These are phyloP conservation scores for Vanrija pseudolonga DNA, from an alignment of 1,284 basidiomycete genomes.

Conservation along the genomic window DNA sequence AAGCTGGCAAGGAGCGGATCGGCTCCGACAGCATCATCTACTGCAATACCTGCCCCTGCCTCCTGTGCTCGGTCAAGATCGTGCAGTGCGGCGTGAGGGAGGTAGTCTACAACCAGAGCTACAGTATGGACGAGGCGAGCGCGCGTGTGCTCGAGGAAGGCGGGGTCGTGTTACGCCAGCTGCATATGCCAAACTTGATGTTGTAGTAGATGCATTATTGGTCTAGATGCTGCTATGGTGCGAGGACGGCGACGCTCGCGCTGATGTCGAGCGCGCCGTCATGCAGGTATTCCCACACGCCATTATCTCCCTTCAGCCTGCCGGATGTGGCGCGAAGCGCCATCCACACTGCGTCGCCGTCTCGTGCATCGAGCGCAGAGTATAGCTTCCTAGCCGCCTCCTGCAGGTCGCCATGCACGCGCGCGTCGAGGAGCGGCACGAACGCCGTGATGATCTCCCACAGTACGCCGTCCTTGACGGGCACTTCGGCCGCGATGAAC, in stretches of 20 bases:
- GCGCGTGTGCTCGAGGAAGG: slow-evolving; percentile 71
- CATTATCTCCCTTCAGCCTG: slow-evolving; percentile 20
- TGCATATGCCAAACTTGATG: slow-evolving; percentile 33
- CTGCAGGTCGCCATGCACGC: slow-evolving; percentile 70
- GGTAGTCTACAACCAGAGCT: slow-evolving; percentile 93
- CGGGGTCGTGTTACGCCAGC: slow-evolving; percentile 69
- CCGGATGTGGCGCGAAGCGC: slow-evolving; percentile 58
- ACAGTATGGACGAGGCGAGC: slow-evolving; percentile 89
- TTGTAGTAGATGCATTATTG: background rate
- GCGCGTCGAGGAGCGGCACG: slow-evolving; percentile 65
- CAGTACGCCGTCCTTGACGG: slow-evolving; percentile 62
- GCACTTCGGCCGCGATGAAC: slow-evolving; percentile 60
- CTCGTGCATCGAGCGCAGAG: slow-evolving; percentile 57
- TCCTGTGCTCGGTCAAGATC: slow-evolving; percentile 94
- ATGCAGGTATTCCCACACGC: slow-evolving; percentile 30
- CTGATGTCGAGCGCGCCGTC: slow-evolving; percentile 28
- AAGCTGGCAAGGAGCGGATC: slow-evolving; percentile 81
- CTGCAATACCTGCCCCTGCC: slow-evolving; percentile 90
- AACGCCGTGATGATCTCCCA: slow-evolving; percentile 76
- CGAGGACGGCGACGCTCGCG: slow-evolving; percentile 10
- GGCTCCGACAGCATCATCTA: slow-evolving; percentile 82
- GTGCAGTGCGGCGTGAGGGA: slow-evolving; percentile 82
- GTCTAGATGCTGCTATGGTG: slow-evolving; percentile 12
- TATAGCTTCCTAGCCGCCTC: slow-evolving; percentile 63
- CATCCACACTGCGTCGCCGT: slow-evolving; percentile 79